Evolutionary conservation across 2,329 filamentous ascomycete genomes (phyloP).

Genomic region (Sclerotinia trifoliorum): DNA sequence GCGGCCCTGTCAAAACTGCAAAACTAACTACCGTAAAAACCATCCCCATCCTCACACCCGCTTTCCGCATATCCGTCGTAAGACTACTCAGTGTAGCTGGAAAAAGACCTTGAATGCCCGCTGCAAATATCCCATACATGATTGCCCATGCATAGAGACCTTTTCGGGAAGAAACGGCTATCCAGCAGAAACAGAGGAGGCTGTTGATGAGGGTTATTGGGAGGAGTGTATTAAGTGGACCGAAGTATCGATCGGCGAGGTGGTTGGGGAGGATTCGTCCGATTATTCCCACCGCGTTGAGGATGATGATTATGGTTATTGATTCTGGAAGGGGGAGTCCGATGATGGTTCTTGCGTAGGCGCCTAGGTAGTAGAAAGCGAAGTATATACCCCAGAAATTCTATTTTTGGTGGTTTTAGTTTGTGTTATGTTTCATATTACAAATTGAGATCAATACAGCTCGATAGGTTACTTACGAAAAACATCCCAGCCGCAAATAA

Average conservation of each 20-base stretch:
- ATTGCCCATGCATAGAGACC: conserved; percentile 52
- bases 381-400: conserved; percentile 49
- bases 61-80: conserved; percentile 52
- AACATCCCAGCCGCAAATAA: conserved; percentile 47
- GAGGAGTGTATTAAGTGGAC: conserved; percentile 53
- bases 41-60: conserved; percentile 57
- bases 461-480: conserved; percentile 33
- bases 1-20: conserved; percentile 53
- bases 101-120: conserved; percentile 53
- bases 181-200: conserved; percentile 49
- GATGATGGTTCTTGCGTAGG: conserved; percentile 43
- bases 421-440: neutral
- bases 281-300: conserved; percentile 52
- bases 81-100: conserved; percentile 51
- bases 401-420: neutral
- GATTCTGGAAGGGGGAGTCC: conserved; percentile 45
- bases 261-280: conserved; percentile 50
- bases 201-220: conserved; percentile 43
- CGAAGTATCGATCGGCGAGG: conserved; percentile 50
- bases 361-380: conserved; percentile 42
- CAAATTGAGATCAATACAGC: neutral
- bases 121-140: conserved; percentile 52
- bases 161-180: conserved; percentile 44
- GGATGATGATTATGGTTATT: conserved; percentile 51
- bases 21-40: conserved; percentile 53